Conservation (phyloP, 768 basidiomycete species). For the Pulveroboletus sp. region DNA sequence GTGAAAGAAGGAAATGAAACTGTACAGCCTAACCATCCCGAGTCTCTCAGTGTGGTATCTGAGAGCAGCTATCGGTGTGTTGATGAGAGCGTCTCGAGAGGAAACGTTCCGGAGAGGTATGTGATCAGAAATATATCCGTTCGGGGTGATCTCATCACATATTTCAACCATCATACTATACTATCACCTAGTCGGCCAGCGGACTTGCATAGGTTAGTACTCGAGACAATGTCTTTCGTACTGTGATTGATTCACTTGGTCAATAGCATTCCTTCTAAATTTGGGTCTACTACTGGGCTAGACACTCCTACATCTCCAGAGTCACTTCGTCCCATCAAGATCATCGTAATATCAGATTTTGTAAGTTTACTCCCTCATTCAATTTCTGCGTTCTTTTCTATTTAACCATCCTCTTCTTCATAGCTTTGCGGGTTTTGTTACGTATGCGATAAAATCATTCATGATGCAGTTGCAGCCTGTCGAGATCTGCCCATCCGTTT, state of each 20-base stretch:
- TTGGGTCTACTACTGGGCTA: neutral
- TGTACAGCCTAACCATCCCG: neutral
- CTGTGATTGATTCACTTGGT: neutral
- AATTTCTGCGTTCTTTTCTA: neutral
- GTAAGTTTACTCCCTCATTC: slow-evolving; percentile 8
- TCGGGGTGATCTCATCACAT: neutral
- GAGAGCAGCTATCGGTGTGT: slow-evolving; percentile 21
- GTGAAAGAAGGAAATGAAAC: neutral
- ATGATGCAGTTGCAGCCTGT: slow-evolving; percentile 31
- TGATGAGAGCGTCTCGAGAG: neutral
- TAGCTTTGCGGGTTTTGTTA: slow-evolving; percentile 36
- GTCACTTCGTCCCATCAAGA: slow-evolving; percentile 24
- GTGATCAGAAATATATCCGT: neutral
- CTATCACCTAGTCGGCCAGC: slow-evolving; percentile 4
- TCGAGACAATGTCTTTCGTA: neutral
- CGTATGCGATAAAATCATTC: slow-evolving; percentile 31
- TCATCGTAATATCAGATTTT: slow-evolving; percentile 32
- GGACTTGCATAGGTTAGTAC: slow-evolving; percentile 17
- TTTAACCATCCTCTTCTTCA: neutral
- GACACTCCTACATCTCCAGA: neutral
- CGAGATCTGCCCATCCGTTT: slow-evolving; percentile 27
- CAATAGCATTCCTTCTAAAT: slow-evolving; percentile 19
- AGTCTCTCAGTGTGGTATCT: slow-evolving; percentile 21
- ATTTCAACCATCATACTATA: neutral
- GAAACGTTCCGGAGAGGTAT: slow-evolving; percentile 4